These are phyloP conservation scores for Jackrogersella multiformis DNA, from an alignment of 495 filamentous ascomycete species.

Conservation along the genomic window DNA sequence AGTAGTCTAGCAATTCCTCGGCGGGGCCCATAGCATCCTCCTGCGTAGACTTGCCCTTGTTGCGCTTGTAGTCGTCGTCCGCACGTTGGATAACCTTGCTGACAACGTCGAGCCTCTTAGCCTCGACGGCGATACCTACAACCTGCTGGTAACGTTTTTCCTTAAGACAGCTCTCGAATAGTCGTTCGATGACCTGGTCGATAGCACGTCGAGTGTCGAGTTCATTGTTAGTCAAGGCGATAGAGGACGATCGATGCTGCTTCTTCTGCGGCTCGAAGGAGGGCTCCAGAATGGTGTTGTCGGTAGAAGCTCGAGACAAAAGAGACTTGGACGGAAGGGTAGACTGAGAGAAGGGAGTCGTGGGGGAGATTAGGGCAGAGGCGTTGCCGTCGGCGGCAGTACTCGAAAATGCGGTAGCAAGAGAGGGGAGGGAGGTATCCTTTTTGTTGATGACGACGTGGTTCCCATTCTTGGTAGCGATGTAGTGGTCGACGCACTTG, in stretches of 20 bases:
- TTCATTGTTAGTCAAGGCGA: conserved; percentile 55
- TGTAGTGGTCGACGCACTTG: conserved; percentile 98
- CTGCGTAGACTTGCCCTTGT: conserved; percentile 59
- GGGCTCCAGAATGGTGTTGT: conserved; percentile 66
- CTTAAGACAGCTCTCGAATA: conserved; percentile 90
- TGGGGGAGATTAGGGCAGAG: conserved; percentile 81
- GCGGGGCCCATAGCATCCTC: conserved; percentile 67
- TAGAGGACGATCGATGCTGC: conserved; percentile 58
- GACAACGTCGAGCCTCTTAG: conserved; percentile 89
- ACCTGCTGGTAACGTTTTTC: conserved; percentile 93
- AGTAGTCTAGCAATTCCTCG: conserved; percentile 96
- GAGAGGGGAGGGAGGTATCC: conserved; percentile 66
- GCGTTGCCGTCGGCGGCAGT: conserved; percentile 68
- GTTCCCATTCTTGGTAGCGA: conserved; percentile 79
- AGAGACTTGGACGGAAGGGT: conserved; percentile 90
- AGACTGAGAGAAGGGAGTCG: conserved; percentile 92
- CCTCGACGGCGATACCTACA: conserved; percentile 98
- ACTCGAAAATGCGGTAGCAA: conserved; percentile 78
- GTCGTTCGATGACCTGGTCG: conserved; percentile 80
- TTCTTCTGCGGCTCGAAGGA: conserved; percentile 67
- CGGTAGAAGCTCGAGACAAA: conserved; percentile 72
- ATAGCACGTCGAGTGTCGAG: conserved; percentile 71
- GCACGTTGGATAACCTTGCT: conserved; percentile 82
- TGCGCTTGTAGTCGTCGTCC: conserved; percentile 81
- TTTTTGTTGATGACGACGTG: conserved; percentile 61